Evolutionary conservation across 257 asterid genomes (phyloP).

Genomic region (Plantago ovata): DNA sequence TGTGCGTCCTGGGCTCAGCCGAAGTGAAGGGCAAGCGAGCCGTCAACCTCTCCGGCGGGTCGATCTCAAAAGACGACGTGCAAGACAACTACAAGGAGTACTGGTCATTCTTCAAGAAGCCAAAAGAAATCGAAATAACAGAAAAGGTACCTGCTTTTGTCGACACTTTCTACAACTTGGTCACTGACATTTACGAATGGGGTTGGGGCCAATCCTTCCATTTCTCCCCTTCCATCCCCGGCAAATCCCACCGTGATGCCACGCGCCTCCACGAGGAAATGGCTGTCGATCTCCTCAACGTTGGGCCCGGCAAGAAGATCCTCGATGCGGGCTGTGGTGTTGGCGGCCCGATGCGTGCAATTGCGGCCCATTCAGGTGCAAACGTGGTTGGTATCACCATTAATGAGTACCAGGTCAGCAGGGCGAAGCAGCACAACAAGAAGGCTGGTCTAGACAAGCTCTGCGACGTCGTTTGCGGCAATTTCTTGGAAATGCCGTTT

Average conservation of each 20-base stretch:
- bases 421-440: slow-evolving; percentile 62
- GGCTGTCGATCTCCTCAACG: slow-evolving; percentile 66
- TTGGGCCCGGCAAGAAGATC: slow-evolving; percentile 43
- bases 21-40: slow-evolving; percentile 69
- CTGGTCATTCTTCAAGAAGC: slow-evolving; percentile 76
- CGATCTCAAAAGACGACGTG: slow-evolving; percentile 57
- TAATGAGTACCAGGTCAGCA: slow-evolving; percentile 69
- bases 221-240: slow-evolving; percentile 63
- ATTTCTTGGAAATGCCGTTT: slow-evolving; percentile 78
- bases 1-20: slow-evolving; percentile 67
- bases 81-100: slow-evolving; percentile 62
- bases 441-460: slow-evolving; percentile 58
- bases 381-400: slow-evolving; percentile 77
- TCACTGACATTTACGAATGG: slow-evolving; percentile 84
- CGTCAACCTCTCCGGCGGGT: slow-evolving; percentile 70
- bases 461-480: slow-evolving; percentile 76
- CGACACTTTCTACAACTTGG: slow-evolving; percentile 79
- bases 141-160: slow-evolving; percentile 77
- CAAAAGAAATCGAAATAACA: slow-evolving; percentile 54
- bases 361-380: slow-evolving; percentile 73
- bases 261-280: slow-evolving; percentile 71
- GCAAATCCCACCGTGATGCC: slow-evolving; percentile 66
- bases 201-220: slow-evolving; percentile 92
- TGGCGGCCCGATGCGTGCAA: slow-evolving; percentile 87
- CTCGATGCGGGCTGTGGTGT: slow-evolving; percentile 87